Percentiles rank a stretch among this genome's conserved stretches.
phyloP scores from a whole-genome alignment of 805 yeast genomes.

The Kodamaea laetipori region DNA sequence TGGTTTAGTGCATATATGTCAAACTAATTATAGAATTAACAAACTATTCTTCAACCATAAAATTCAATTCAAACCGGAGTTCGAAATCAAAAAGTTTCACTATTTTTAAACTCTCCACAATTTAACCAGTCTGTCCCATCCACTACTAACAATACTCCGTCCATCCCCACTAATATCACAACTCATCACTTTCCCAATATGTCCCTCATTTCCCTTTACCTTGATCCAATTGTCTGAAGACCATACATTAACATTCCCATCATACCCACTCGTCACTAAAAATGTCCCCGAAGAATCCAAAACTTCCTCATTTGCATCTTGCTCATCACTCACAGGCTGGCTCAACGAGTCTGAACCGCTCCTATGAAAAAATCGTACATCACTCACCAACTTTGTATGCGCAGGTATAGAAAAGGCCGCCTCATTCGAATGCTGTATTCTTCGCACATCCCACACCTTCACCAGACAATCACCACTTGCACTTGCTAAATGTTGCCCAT shows the following conservation, averaged over 20 bases:
- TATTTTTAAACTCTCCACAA: slow-evolving; percentile 45
- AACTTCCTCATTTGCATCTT: slow-evolving; percentile 30
- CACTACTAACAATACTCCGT: slow-evolving; percentile 56
- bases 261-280: slow-evolving; percentile 69
- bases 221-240: slow-evolving; percentile 71
- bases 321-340: slow-evolving; percentile 30
- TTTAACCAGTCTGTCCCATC: slow-evolving; percentile 85
- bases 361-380: slow-evolving; percentile 51
- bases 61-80: too few species aligned
- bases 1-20: too few species aligned
- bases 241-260: slow-evolving; percentile 61
- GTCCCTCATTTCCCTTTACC: slow-evolving; percentile 53
- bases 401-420: slow-evolving; percentile 62
- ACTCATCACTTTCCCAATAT: slow-evolving; percentile 69
- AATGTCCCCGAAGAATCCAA: slow-evolving; percentile 44
- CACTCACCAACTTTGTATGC: slow-evolving; percentile 73
- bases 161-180: slow-evolving; percentile 56
- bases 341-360: slow-evolving; percentile 20
- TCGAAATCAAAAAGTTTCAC: neutral
- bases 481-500: slow-evolving; percentile 75
- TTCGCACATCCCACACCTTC: slow-evolving; percentile 84
- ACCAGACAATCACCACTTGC: slow-evolving; percentile 83
- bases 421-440: slow-evolving; percentile 27
- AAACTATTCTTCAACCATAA: too few species aligned
- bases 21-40: too few species aligned